A percentile compares a stretch with the other conserved stretches of the same genome.
phyloP scores from a whole-genome alignment of 106 monocot genomes.

The Agapanthus africanus region DNA sequence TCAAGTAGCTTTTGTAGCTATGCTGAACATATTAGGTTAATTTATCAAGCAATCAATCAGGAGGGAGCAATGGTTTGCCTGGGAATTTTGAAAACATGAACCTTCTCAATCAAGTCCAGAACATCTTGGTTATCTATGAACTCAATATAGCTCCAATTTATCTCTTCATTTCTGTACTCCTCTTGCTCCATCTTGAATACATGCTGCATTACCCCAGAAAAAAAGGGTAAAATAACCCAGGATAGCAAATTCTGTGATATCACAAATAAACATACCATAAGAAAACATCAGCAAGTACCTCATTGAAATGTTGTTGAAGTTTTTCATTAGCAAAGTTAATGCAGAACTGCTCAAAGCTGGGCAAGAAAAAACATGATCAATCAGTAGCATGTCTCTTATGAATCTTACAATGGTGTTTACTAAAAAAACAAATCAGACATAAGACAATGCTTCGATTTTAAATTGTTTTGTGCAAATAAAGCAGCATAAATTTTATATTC shows the following conservation, averaged over 20 bases:
- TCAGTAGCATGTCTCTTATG: neutral
- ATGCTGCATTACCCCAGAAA: conserved; percentile 47
- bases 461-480: neutral
- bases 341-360: conserved; percentile 93
- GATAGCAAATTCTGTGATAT: neutral
- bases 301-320: conserved; percentile 92
- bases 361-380: conserved; percentile 2
- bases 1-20: no score
- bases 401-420: neutral
- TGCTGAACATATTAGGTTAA: neutral
- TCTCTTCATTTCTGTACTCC: conserved; percentile 78
- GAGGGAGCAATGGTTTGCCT: neutral
- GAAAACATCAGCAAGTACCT: conserved; percentile 31
- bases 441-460: neutral
- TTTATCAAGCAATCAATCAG: neutral
- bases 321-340: conserved; percentile 96
- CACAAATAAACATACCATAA: neutral
- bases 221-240: neutral
- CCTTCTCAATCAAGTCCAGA: conserved; percentile 87
- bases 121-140: conserved; percentile 93
- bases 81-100: conserved; percentile 17
- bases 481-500: neutral
- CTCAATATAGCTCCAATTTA: conserved; percentile 91
- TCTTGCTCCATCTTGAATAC: conserved; percentile 97
- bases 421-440: neutral